Base-by-base conservation (phyloP, 345 rosid genomes). In the Populus tremula region DNA sequence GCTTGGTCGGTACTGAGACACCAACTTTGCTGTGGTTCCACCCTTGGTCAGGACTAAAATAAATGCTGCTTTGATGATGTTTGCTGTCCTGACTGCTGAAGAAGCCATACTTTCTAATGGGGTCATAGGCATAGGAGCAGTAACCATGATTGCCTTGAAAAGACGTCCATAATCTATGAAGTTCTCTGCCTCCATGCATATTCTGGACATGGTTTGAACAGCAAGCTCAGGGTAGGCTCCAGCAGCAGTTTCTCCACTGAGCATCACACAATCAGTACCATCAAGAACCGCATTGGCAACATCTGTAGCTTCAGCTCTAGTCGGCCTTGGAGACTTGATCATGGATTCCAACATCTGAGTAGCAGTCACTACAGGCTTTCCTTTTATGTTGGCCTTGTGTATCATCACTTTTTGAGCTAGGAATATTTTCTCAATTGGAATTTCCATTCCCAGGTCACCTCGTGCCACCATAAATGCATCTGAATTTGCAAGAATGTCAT, bases 391-490 rank as follows among this genome's bases (percentile, higher is more conserved):
- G 53, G 85, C 82, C 43, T 84, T 84, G 41, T 76, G 66, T 17
- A 81, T 84, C 87, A 84, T 84, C 80, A 76, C 27, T 63, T 84
- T 84, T 54, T 84, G 83, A 6, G 87, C 85, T 1, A 84, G 71
- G 77, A 84, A 84, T 31, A 84, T 84, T 76, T 84, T 84, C 69
- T 84, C 87, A 38, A 84, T 63, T 7, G 87, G 85, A 59, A 82
- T 84, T 73, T 84, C 87, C 87, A 84, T 82, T 71, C 87, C 87
- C n/a, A 84, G 78, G 25, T 84, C 87, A 25, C 85, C 87, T 59
- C 87, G 67, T 8, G 85, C 87, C 43, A 84, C 87, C 87, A 84
- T 84, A 49, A 84, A 79, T 11, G 85, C 85, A 31, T 83, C 85
- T 0, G 85, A 76, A 29, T 79, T 79, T 20, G 68, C 80, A 5